Evolutionary conservation across 2,329 filamentous ascomycete species (phyloP), one percentile per base, ranked within the genome.

Genomic region (Diaporthe capsici): DNA sequence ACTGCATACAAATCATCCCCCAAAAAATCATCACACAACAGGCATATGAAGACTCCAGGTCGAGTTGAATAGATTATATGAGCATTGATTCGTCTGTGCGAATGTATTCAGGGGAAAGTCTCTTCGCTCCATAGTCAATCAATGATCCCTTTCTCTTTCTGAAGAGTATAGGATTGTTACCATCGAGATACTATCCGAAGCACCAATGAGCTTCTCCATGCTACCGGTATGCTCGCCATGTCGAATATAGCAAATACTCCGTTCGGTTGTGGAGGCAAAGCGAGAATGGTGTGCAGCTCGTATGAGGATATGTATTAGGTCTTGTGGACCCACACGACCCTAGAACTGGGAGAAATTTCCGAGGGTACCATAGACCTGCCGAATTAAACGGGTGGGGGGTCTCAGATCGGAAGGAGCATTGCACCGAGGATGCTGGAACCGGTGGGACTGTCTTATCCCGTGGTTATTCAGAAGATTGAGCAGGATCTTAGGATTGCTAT

Each of bases 321-420:
- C 20, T 37, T 39, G 2, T 15, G 28, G 47, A 51, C 31, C 63
- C 44, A 68, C 63, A 68, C 13, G 44, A 20, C 13, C 25, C 63
- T 68, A 20, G 20, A 68, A 53, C 4, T 28, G 65, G 47, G 28
- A 68, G 47, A 42, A 68, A 68, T 44, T 12, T 47, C 68, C 37
- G 51, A 47, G 15, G 31, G 28, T 51, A n/a, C 6, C 25, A 28
- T 58, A 31, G n/a, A 34, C 37, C 68, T 58, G 37, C 47, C 65
- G 47, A 6, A 28, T 53, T 39, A 8, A 39, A 13, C 22, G 47
- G 65, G 53, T 49, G 65, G 65, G 31, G 7, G 13, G 31, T 53
- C 22, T 39, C 65, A 39, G 65, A 68, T 28, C 47, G 49, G 31
- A 39, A 53, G 31, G 8, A 68, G 47, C 10, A 53, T 3, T 68